These are phyloP conservation scores for Beta vulgaris DNA, from an alignment of 148 eudicot species.

Conservation along the genomic window DNA sequence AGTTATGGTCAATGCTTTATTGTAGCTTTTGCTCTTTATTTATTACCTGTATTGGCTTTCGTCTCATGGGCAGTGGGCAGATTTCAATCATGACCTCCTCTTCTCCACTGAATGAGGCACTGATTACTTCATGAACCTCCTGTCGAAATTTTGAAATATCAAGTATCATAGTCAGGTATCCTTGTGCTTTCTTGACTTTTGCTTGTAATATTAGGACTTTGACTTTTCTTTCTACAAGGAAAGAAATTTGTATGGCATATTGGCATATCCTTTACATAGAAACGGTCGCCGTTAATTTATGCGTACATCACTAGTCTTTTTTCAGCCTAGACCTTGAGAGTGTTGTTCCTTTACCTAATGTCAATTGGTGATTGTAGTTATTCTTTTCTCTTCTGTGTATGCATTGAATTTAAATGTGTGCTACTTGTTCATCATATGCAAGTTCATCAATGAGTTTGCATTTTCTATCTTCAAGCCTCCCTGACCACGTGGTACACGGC, in stretches of 20 bases:
- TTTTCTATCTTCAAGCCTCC: neutral
- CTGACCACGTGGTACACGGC: too few species aligned
- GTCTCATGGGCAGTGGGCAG: neutral
- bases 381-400: neutral
- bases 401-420: neutral
- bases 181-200: neutral
- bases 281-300: too few species aligned
- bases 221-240: too few species aligned
- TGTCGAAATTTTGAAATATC: neutral
- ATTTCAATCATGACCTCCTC: too few species aligned
- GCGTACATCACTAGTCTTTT: too few species aligned
- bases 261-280: too few species aligned
- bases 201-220: too few species aligned
- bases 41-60: neutral
- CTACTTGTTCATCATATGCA: neutral
- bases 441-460: neutral
- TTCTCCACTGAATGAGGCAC: too few species aligned
- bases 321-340: too few species aligned
- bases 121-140: neutral
- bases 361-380: neutral
- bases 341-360: too few species aligned
- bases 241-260: too few species aligned
- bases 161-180: neutral
- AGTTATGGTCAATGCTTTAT: neutral
- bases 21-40: too few species aligned